phyloP scores from a whole-genome alignment of 306 rosid species.

The Mimosa pudica region DNA sequence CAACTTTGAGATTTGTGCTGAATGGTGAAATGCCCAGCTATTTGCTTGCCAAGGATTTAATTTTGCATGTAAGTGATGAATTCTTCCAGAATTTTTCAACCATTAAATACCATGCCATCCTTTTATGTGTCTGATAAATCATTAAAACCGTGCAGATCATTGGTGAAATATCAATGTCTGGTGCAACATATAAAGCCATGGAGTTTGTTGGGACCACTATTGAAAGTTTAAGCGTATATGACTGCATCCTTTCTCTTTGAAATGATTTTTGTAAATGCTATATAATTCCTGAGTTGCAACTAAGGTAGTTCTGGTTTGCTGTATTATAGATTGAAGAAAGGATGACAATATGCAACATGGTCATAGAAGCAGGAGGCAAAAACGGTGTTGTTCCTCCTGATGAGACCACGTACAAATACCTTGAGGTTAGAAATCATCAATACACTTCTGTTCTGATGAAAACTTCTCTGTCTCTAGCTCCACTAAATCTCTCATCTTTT shows the following conservation, averaged over 20 bases:
- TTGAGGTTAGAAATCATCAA: constrained; percentile 60
- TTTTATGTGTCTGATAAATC: constrained; percentile 25
- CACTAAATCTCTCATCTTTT: neutral
- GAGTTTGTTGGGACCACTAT: constrained; percentile 89
- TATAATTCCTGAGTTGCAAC: constrained; percentile 11
- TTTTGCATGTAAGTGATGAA: constrained; percentile 70
- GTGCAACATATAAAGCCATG: constrained; percentile 95
- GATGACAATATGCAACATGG: constrained; percentile 96
- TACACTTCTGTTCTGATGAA: constrained; percentile 1
- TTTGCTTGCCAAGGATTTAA: constrained; percentile 93
- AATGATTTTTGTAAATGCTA: constrained; percentile 1
- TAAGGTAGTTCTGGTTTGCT: constrained; percentile 11
- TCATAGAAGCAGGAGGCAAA: constrained; percentile 89
- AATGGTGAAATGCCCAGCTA: constrained; percentile 96
- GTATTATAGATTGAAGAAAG: constrained; percentile 77
- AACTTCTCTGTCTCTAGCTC: neutral
- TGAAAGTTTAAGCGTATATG: constrained; percentile 80
- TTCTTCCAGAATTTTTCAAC: constrained; percentile 24
- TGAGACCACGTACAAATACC: constrained; percentile 73
- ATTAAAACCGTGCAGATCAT: constrained; percentile 60
- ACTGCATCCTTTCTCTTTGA: neutral
- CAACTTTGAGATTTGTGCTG: constrained; percentile 80
- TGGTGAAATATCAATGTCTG: constrained; percentile 89
- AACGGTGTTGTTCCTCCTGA: constrained; percentile 83
- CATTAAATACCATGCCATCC: constrained; percentile 7